These are phyloP conservation scores for Patellifolia procumbens DNA, from an alignment of 179 eudicot species.

Conservation along the genomic window DNA sequence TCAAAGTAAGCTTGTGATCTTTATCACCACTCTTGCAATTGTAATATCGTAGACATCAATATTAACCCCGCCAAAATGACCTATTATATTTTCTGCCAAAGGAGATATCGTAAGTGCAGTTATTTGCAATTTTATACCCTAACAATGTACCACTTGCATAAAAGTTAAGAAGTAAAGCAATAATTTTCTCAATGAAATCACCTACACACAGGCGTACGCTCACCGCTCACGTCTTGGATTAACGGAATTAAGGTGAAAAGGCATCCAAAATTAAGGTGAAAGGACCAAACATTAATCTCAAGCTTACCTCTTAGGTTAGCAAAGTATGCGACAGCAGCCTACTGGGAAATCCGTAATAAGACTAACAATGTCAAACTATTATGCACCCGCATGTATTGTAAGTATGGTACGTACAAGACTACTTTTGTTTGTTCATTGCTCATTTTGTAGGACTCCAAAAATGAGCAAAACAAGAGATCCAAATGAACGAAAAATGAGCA, in stretches of 20 bases:
- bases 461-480: too few species aligned
- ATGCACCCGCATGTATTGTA: too few species aligned
- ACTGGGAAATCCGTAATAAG: too few species aligned
- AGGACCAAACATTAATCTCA: too few species aligned
- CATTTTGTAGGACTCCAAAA: too few species aligned
- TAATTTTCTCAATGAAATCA: background rate
- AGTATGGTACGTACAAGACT: too few species aligned
- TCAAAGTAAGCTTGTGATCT: background rate
- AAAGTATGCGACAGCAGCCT: too few species aligned
- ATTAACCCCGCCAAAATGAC: background rate
- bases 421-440: too few species aligned
- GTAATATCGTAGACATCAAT: background rate
- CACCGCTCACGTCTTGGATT: background rate
- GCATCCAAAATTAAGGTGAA: too few species aligned
- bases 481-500: too few species aligned
- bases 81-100: background rate
- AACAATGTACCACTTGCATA: background rate
- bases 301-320: too few species aligned
- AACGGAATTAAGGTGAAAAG: background rate
- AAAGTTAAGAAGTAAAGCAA: background rate
- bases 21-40: constrained; percentile 7
- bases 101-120: background rate
- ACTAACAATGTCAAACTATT: background rate
- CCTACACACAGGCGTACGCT: background rate
- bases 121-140: background rate